These are phyloP conservation scores for Mycena albidolilacea DNA, from an alignment of 768 basidiomycete species.

Conservation along the genomic window DNA sequence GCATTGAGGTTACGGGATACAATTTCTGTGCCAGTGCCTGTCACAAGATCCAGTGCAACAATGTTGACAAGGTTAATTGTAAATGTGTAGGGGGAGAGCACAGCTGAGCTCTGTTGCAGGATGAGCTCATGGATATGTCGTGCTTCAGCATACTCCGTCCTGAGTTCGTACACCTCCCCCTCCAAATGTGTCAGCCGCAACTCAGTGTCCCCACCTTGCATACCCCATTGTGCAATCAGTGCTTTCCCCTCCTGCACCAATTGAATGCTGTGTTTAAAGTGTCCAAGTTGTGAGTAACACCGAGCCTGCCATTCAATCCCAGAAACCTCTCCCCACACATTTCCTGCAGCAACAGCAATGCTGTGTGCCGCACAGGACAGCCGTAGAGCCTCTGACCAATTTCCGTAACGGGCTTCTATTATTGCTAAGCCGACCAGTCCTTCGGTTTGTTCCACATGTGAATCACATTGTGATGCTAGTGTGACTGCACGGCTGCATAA, in stretches of 20 bases:
- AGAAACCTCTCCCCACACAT: background rate
- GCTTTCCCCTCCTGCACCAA: background rate
- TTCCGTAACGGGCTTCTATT: background rate
- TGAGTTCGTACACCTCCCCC: background rate
- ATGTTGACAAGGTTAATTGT: background rate
- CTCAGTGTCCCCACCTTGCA: conserved; percentile 5
- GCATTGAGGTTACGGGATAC: background rate
- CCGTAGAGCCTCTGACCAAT: background rate
- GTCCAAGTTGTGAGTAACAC: background rate
- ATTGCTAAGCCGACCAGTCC: conserved; percentile 5
- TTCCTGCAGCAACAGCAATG: background rate
- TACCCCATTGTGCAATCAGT: background rate
- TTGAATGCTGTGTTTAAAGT: background rate
- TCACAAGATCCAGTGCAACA: background rate
- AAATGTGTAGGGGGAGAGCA: background rate
- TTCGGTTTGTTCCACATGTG: background rate
- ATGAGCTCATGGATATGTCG: background rate
- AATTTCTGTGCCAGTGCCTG: background rate
- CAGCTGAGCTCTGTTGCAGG: background rate
- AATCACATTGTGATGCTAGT: conserved; percentile 2
- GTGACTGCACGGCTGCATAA: conserved; percentile 12
- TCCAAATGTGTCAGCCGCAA: background rate
- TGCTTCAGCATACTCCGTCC: conserved; percentile 15
- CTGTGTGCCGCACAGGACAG: background rate
- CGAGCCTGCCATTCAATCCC: background rate